Evolutionary conservation across 2,329 filamentous ascomycete genomes (phyloP), one percentile per base, ranked within the genome.

Genomic region (Botrytis paeoniae): DNA sequence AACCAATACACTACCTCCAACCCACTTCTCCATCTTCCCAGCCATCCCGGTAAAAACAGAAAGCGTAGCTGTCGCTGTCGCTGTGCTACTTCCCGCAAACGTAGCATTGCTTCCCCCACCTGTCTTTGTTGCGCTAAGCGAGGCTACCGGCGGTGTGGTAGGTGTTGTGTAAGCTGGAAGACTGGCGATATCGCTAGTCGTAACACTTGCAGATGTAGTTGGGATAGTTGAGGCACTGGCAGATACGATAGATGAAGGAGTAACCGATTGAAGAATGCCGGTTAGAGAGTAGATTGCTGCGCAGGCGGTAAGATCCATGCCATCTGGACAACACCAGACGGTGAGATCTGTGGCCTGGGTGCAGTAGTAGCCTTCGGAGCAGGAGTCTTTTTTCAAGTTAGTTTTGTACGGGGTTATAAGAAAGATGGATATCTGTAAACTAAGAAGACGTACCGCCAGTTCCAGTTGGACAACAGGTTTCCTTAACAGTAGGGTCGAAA

Each of bases 291-390:
- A 86, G 43, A 82, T 83, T 70, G 82, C 81, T 72, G 89, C 89
- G 81, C 89, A 91, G 63, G 86, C 81, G 39, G 81, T 81, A 66
- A 89, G 83, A 75, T 85, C 83, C 84, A 87, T 83, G 74, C 82
- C 76, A 73, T 77, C 37, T 54, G 88, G 88, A 81, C 89, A 91
- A 84, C 89, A 91, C 83, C 86, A 86, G 48, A 89, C 90, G 73
- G 84, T 82, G 71, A 82, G 81, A 62, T 80, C 78, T 70, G 81
- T 80, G 79, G 89, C 85, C 76, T 85, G 83, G n/a, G 87, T 85
- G 83, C 89, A 91, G 84, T 87, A 91, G 83, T 87, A 91, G 25
- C 59, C 71, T 41, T 73, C 59, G 35, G 71, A 73, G 71, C 71
- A 73, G 29, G 71, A 73, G n/a, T 73, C 71, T 73, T 59, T n/a